These are phyloP conservation scores for Ceratocystiopsis minuta DNA, from an alignment of 2,329 filamentous ascomycete species.

Conservation along the genomic window DNA sequence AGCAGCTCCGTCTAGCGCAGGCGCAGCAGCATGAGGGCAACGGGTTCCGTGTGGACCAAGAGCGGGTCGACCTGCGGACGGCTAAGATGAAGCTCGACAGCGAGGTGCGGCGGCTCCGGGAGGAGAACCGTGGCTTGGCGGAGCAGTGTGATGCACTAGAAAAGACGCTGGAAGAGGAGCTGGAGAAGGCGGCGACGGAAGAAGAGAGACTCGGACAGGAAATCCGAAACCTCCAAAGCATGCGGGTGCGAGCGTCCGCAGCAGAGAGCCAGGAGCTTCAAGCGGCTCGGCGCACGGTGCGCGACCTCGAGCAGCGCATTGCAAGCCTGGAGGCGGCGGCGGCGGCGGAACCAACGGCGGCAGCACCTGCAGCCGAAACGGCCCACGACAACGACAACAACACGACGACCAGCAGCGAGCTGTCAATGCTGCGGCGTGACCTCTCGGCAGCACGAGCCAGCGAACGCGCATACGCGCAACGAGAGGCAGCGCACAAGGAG, in stretches of 20 bases:
- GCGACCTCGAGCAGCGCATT: constrained; percentile 45
- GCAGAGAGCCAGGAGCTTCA: constrained; percentile 34
- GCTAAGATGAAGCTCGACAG: constrained; percentile 49
- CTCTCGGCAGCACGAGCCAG: constrained; percentile 46
- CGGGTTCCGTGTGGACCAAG: constrained; percentile 44
- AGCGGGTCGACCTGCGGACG: constrained; percentile 49
- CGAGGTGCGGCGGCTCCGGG: constrained; percentile 45
- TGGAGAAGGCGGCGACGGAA: constrained; percentile 46
- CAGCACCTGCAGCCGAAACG: too few species aligned
- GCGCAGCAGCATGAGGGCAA: constrained; percentile 38
- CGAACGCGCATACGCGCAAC: constrained; percentile 45
- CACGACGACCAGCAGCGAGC: constrained; percentile 24
- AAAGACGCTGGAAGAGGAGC: constrained; percentile 44
- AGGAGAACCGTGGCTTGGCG: constrained; percentile 40
- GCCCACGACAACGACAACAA: constrained; percentile 10
- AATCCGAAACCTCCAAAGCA: constrained; percentile 31
- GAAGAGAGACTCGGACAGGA: constrained; percentile 43
- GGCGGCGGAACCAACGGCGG: neutral
- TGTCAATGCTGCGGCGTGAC: constrained; percentile 44
- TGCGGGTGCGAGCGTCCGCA: constrained; percentile 23
- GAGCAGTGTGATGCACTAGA: constrained; percentile 43
- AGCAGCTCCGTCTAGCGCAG: constrained; percentile 35
- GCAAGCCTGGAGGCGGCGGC: constrained; percentile 31
- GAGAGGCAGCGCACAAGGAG: constrained; percentile 46
- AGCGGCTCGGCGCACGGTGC: constrained; percentile 42